A percentile compares a stretch with the other conserved stretches of the same genome.
These are phyloP conservation scores for Aspergillus sp. DNA, from an alignment of 2,329 filamentous ascomycete species.

Conservation along the genomic window DNA sequence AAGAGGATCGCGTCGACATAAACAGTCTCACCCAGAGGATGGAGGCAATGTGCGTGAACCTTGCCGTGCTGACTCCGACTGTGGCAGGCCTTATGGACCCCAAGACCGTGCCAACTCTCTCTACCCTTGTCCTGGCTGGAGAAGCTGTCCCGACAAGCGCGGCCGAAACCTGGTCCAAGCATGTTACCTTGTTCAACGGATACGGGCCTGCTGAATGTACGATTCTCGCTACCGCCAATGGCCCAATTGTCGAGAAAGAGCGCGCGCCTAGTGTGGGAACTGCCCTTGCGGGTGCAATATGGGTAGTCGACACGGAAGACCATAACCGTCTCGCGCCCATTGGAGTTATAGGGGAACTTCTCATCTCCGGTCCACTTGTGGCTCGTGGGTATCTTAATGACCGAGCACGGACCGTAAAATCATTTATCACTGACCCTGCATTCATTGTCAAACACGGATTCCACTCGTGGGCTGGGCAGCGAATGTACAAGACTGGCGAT, in stretches of 20 bases:
- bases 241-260: slow-evolving; percentile 6
- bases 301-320: slow-evolving; percentile 19
- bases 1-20: slow-evolving; percentile 42
- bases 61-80: slow-evolving; percentile 21
- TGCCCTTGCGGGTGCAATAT: slow-evolving; percentile 15
- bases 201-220: slow-evolving; percentile 38
- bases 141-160: slow-evolving; percentile 15
- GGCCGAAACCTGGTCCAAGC: slow-evolving; percentile 14
- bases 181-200: slow-evolving; percentile 35
- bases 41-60: slow-evolving; percentile 49
- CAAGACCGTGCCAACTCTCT: slow-evolving; percentile 13
- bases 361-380: slow-evolving; percentile 18
- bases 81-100: slow-evolving; percentile 16
- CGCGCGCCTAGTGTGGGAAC: slow-evolving; percentile 16
- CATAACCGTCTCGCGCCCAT: slow-evolving; percentile 17
- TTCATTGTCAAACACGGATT: slow-evolving; percentile 10
- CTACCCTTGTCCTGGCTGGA: slow-evolving; percentile 16
- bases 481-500: slow-evolving; percentile 23
- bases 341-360: slow-evolving; percentile 22
- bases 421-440: slow-evolving; percentile 15
- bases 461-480: neutral
- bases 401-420: slow-evolving; percentile 14
- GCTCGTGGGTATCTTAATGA: slow-evolving; percentile 21
- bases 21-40: slow-evolving; percentile 47
- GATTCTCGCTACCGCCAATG: slow-evolving; percentile 14